phyloP scores from a whole-genome alignment of 805 yeast genomes.

The Metschnikowia kofuensis region DNA sequence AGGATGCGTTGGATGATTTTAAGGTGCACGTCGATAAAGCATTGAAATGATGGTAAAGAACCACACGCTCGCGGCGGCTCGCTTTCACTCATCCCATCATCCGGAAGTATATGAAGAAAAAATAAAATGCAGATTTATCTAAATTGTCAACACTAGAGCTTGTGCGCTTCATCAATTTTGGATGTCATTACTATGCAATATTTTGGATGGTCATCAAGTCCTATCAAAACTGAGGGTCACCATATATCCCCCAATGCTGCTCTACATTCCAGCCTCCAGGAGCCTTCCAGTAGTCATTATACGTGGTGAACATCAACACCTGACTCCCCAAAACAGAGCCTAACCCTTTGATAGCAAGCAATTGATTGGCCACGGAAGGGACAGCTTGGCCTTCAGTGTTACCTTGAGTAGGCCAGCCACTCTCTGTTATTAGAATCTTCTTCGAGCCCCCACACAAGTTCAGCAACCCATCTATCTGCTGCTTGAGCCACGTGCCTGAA shows the following conservation, averaged over 20 bases:
- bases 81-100: too few relatives aligned
- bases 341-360: constrained; percentile 49
- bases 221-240: constrained; percentile 26
- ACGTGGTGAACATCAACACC: constrained; percentile 58
- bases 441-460: constrained; percentile 47
- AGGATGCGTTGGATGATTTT: constrained; percentile 4
- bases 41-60: background rate
- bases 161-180: background rate
- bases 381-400: constrained; percentile 51
- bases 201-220: background rate
- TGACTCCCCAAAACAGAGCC: constrained; percentile 44
- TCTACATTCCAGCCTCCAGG: constrained; percentile 58
- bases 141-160: too few relatives aligned
- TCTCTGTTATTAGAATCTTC: constrained; percentile 53
- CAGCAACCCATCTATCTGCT: constrained; percentile 46
- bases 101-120: background rate
- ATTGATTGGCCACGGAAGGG: constrained; percentile 53
- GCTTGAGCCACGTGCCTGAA: constrained; percentile 52
- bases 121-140: too few relatives aligned
- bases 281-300: constrained; percentile 61
- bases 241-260: constrained; percentile 58
- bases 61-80: background rate
- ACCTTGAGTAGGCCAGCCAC: constrained; percentile 73
- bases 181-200: background rate
- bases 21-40: constrained; percentile 3